Evolutionary conservation across 352 stramenopile genomes (phyloP), one percentile per base, ranked within the genome.

Genomic region (Pilasporangium apinafurcum): DNA sequence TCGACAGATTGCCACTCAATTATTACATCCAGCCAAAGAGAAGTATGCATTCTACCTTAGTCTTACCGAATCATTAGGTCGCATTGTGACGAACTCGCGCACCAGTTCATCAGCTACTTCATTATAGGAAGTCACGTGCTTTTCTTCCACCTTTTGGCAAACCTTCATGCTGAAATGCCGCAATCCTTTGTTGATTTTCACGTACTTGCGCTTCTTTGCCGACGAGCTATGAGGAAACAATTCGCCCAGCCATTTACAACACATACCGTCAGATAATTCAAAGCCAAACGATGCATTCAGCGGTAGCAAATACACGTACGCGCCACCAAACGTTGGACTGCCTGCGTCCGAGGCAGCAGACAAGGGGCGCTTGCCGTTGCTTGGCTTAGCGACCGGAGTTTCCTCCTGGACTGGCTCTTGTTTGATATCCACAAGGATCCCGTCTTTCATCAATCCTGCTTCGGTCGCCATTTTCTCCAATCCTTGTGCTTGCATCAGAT

Each of bases 151-250:
- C 50, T 97, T 98, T 59, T 96, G 82, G 45, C 91, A 98, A 13
- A 98, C 90, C 41, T 97, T 97, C 82, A 97, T 96, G 32, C 84
- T 96, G 44, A 98, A 97, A 62, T 97, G 90, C 24, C 93, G 85
- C 29, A 98, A 54, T 6, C 86, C 86, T 43, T 96, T 96, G 75
- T 91, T 93, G 48, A 89, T 77, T 48, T 96, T 96, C 22, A 79
- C 38, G 42, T 76, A 84, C 54, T 86, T 91, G 37, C 71, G 68
- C 37, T 84, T 87, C 60, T 93, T 93, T 3, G 62, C 67, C 0
- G 76, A 71, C 22, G 69, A 65, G 9, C 18, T 33, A n/a, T n/a
- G n/a, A n/a, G n/a, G n/a, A n/a, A n/a, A n/a, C n/a, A n/a, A n/a
- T n/a, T n/a, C n/a, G n/a, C n/a, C n/a, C n/a, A n/a, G n/a, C n/a